A percentile compares a stretch with the other conserved stretches of the same genome.
phyloP scores from a whole-genome alignment of 192 early-diverging fungal genomes.

The Coemansia sp. region DNA sequence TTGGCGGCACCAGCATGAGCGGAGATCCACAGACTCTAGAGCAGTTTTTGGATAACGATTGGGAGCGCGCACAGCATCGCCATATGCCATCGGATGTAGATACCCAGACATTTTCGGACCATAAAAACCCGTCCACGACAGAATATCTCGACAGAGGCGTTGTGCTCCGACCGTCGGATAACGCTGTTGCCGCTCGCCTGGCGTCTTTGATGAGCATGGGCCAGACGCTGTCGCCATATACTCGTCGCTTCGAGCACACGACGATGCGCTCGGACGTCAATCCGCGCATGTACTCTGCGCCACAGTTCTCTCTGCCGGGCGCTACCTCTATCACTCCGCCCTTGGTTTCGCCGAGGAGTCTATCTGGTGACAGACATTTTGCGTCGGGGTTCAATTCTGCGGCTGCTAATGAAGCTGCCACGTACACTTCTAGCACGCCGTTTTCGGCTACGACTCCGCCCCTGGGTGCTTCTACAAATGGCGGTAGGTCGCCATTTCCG shows the following conservation, averaged over 20 bases:
- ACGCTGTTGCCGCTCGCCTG: slow-evolving; percentile 81
- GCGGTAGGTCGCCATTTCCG: slow-evolving; percentile 41
- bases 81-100: slow-evolving; percentile 4
- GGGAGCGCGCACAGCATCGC: slow-evolving; percentile 38
- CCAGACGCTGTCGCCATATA: slow-evolving; percentile 84
- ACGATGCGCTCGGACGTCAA: slow-evolving; percentile 64
- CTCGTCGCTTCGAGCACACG: slow-evolving; percentile 73
- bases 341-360: slow-evolving; percentile 16
- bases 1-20: slow-evolving; percentile 28
- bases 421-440: slow-evolving; percentile 6
- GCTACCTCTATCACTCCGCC: slow-evolving; percentile 13
- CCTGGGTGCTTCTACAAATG: slow-evolving; percentile 8
- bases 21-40: slow-evolving; percentile 30
- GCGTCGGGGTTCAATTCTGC: slow-evolving; percentile 22
- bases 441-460: slow-evolving; percentile 34
- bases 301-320: background rate
- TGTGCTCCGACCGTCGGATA: slow-evolving; percentile 67
- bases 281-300: slow-evolving; percentile 10
- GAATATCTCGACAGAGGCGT: slow-evolving; percentile 19
- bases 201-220: slow-evolving; percentile 79
- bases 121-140: background rate
- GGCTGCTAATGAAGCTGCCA: background rate
- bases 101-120: no score
- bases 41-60: slow-evolving; percentile 41
- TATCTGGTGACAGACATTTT: slow-evolving; percentile 5